Base-by-base conservation (phyloP, 208 protist genomes). In the Trypanosoma melophagium region DNA sequence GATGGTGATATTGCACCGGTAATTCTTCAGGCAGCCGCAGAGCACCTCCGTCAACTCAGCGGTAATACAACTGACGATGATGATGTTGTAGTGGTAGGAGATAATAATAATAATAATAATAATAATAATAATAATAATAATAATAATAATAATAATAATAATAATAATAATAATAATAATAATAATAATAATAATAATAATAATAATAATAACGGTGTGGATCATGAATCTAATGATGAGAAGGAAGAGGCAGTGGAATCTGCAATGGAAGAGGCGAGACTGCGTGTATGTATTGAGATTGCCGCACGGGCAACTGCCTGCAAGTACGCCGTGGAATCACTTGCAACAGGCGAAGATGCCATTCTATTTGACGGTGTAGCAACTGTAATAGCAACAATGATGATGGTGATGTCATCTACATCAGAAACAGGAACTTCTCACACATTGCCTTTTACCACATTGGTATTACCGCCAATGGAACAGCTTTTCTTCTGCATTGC, bases 401-500 rank as follows among this genome's bases (percentile, higher is more conserved):
- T 16, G 60, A 77, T 10, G 51, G 19, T 28, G 38, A 21, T 25
- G 25, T 17, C 17, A 59, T 47, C 22, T 8, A 16, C 17, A 12
- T 38, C 2, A 38, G 31, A 47, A 67, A 10, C 19, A 9, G n/a
- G 9, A n/a, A 70, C 57, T 55, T 49, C 57, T 14, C 50, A 31
- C 53, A 57, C 61, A 38, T 41, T 58, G 24, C 42, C 63, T 72
- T 62, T 73, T 28, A 67, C 65, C 7, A 73, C 84, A 19, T 69
- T 93, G 25, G 74, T 69, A 31, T 41, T 94, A 5, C 85, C 84
- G 0, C 76, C 76, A 16, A 47, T 84, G 61, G 69, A 82, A 51
- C 59, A 87, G 28, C 47, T 91, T 17, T 94, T 90, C 45, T 91
- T 83, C 56, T 87, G 83, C 17, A 59, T 86, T 5, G 80, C 84